Conservation (phyloP, 768 basidiomycete species). For the Russula olivacea region DNA sequence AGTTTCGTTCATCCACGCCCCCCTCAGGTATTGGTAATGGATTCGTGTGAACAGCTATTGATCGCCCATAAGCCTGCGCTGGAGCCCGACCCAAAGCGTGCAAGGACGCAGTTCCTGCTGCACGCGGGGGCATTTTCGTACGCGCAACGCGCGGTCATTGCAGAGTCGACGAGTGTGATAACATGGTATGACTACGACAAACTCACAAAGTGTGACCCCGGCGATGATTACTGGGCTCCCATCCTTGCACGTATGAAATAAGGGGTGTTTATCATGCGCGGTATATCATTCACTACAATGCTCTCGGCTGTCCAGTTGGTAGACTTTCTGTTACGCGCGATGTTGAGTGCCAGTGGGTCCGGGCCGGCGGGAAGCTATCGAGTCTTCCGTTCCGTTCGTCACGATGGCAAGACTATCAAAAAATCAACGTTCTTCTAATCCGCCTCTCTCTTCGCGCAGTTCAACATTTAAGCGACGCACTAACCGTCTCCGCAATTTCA, state of each 20-base stretch:
- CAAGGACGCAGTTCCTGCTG: constrained; percentile 43
- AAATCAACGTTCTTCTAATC: constrained; percentile 4
- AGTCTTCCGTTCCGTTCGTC: neutral
- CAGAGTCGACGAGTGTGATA: constrained; percentile 55
- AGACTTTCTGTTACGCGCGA: too few species aligned
- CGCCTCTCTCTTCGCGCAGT: constrained; percentile 16
- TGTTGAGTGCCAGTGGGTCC: too few species aligned
- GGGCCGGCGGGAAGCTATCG: neutral
- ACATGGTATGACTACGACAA: constrained; percentile 78
- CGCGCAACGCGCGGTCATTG: constrained; percentile 54
- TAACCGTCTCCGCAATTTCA: constrained; percentile 26
- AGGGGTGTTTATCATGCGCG: too few species aligned
- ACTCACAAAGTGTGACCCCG: constrained; percentile 59
- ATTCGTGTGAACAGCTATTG: constrained; percentile 42
- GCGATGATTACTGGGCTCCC: constrained; percentile 40
- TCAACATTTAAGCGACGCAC: constrained; percentile 36
- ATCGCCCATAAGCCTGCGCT: constrained; percentile 53
- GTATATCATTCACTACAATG: neutral
- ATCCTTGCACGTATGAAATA: constrained; percentile 28
- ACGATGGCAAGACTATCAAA: constrained; percentile 1
- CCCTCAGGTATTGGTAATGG: neutral
- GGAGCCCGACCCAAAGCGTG: constrained; percentile 22
- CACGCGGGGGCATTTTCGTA: constrained; percentile 58
- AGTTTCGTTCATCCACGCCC: constrained; percentile 1
- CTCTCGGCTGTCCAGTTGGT: neutral